Evolutionary conservation across 805 yeast genomes (phyloP).

Genomic region (Candida tallmaniae): DNA sequence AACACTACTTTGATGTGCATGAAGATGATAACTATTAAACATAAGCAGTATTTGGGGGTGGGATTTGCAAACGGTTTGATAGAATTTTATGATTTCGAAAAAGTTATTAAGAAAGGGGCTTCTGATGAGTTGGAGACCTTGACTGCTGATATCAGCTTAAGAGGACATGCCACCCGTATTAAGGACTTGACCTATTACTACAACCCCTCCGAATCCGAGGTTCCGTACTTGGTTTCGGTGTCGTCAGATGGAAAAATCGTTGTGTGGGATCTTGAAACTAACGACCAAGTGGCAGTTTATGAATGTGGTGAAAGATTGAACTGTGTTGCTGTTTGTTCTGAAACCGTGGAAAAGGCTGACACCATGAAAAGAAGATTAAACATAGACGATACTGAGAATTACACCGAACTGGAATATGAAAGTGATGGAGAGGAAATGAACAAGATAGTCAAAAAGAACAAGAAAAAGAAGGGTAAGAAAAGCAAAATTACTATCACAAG

Average conservation of each 20-base stretch:
- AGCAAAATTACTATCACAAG: constrained; percentile 47
- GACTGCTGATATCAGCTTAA: constrained; percentile 53
- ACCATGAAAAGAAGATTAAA: constrained; percentile 60
- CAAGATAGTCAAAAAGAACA: constrained; percentile 50
- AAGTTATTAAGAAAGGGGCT: constrained; percentile 14
- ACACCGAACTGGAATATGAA: constrained; percentile 69
- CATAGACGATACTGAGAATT: constrained; percentile 20
- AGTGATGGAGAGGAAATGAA: constrained; percentile 67
- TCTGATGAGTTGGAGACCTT: constrained; percentile 20
- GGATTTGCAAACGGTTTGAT: constrained; percentile 74
- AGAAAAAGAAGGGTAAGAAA: constrained; percentile 32
- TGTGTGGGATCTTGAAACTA: constrained; percentile 66
- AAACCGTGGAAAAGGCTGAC: constrained; percentile 66
- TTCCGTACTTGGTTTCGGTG: constrained; percentile 63
- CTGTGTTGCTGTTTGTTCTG: constrained; percentile 75
- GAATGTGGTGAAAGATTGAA: constrained; percentile 88
- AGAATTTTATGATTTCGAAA: constrained; percentile 46
- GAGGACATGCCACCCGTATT: constrained; percentile 82
- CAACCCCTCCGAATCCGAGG: constrained; percentile 29
- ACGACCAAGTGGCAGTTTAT: constrained; percentile 86
- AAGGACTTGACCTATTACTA: constrained; percentile 64
- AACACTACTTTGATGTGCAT: constrained; percentile 64
- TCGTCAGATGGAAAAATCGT: constrained; percentile 93
- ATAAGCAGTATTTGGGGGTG: constrained; percentile 52
- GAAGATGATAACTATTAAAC: constrained; percentile 45